phyloP scores from a whole-genome alignment of 2,329 filamentous ascomycete genomes.

The Xylogone sp. region DNA sequence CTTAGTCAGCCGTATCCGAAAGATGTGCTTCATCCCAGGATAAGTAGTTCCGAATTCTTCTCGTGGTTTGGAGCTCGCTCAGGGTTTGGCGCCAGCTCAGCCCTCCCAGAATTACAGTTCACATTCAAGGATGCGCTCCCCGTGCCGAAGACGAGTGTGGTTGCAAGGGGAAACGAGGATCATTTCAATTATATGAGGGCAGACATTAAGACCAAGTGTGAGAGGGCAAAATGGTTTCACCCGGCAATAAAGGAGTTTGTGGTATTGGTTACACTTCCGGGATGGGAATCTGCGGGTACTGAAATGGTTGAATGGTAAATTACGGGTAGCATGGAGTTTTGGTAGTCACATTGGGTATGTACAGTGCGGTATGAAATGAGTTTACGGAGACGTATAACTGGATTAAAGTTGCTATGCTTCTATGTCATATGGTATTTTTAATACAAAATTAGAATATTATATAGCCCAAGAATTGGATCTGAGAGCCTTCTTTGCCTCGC shows the following conservation, averaged over 20 bases:
- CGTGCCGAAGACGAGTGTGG: background rate
- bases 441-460: too few species aligned
- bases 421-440: too few species aligned
- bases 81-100: background rate
- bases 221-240: background rate
- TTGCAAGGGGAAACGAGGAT: slow-evolving; percentile 3
- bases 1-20: background rate
- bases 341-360: too few species aligned
- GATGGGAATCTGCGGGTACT: background rate
- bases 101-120: slow-evolving; percentile 2
- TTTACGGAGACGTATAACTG: too few species aligned
- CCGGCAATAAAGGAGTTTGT: slow-evolving; percentile 6
- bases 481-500: too few species aligned
- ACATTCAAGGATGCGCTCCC: slow-evolving; percentile 7
- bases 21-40: background rate
- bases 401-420: too few species aligned
- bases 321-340: background rate
- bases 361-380: background rate
- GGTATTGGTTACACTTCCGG: slow-evolving; percentile 8
- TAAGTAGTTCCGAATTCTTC: slow-evolving; percentile 7
- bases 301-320: background rate
- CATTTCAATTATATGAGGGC: slow-evolving; percentile 7
- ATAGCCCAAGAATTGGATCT: too few species aligned
- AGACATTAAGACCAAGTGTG: slow-evolving; percentile 4
- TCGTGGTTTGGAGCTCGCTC: slow-evolving; percentile 4